phyloP scores from a whole-genome alignment of 306 rosid species.

The Casuarina cunninghamiana region DNA sequence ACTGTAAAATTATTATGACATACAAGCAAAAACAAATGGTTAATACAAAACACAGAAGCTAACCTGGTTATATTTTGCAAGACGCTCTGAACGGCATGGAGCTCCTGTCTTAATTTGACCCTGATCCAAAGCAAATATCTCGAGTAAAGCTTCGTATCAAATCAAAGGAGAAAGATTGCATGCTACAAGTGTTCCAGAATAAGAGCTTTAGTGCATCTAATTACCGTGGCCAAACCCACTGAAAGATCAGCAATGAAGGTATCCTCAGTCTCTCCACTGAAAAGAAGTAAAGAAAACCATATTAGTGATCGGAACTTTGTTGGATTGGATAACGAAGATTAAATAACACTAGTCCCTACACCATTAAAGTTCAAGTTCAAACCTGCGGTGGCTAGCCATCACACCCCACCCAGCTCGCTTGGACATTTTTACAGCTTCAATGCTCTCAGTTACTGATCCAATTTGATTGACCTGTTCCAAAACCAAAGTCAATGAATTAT shows the following conservation, averaged over 20 bases:
- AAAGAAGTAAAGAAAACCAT: conserved; percentile 26
- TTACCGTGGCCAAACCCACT: conserved; percentile 96
- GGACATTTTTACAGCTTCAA: conserved; percentile 97
- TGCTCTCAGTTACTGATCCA: conserved; percentile 95
- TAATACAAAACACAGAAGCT: conserved; percentile 15
- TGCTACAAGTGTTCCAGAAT: background rate
- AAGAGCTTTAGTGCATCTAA: background rate
- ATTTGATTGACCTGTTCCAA: conserved; percentile 82
- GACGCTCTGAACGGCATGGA: conserved; percentile 99
- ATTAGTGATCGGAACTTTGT: conserved; percentile 16
- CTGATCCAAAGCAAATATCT: conserved; percentile 40
- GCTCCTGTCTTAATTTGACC: conserved; percentile 99
- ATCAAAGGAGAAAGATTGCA: background rate
- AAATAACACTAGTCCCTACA: conserved; percentile 13
- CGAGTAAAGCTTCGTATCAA: background rate
- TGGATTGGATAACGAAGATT: background rate
- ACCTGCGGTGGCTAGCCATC: conserved; percentile 99
- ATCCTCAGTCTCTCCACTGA: conserved; percentile 99
- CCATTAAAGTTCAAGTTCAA: conserved; percentile 29
- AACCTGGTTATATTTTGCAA: conserved; percentile 98
- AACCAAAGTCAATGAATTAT: conserved; percentile 12
- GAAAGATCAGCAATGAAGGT: conserved; percentile 97
- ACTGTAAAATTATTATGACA: background rate
- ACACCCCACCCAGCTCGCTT: conserved; percentile 98
- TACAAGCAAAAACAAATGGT: conserved; percentile 1